These are phyloP conservation scores for Rutstroemia sp. DNA, from an alignment of 2,329 filamentous ascomycete genomes.

Conservation along the genomic window DNA sequence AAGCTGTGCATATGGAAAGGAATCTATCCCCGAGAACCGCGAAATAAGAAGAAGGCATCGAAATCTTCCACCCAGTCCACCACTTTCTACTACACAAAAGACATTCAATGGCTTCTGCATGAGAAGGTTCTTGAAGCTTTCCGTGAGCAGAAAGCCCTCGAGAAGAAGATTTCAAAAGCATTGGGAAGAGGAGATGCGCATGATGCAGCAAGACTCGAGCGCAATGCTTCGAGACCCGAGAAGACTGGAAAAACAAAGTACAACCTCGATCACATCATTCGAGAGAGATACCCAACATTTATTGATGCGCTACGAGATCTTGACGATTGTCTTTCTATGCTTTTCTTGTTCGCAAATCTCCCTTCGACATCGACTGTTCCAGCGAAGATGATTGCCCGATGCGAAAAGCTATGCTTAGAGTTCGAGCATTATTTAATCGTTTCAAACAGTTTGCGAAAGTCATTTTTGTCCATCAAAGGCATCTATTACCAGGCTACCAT, in stretches of 20 bases:
- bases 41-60: constrained; percentile 93
- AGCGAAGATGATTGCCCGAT: constrained; percentile 90
- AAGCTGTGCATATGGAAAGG: constrained; percentile 99
- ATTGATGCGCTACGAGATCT: constrained; percentile 88
- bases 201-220: constrained; percentile 80
- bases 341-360: constrained; percentile 95
- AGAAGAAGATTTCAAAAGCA: constrained; percentile 94
- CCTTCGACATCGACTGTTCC: constrained; percentile 85
- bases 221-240: constrained; percentile 79
- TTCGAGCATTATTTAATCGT: constrained; percentile 97
- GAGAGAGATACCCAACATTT: constrained; percentile 97
- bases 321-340: constrained; percentile 92
- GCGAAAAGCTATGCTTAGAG: constrained; percentile 86
- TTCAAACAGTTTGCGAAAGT: constrained; percentile 86
- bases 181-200: constrained; percentile 85
- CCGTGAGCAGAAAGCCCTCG: constrained; percentile 90
- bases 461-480: constrained; percentile 96
- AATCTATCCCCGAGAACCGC: constrained; percentile 94
- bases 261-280: constrained; percentile 92
- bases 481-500: constrained; percentile 99
- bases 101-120: constrained; percentile 96
- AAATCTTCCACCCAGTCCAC: constrained; percentile 85
- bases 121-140: constrained; percentile 92
- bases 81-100: constrained; percentile 87
- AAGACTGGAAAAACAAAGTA: constrained; percentile 85